Base-by-base conservation (phyloP, 495 filamentous ascomycete genomes). In the Tuber indicum region DNA sequence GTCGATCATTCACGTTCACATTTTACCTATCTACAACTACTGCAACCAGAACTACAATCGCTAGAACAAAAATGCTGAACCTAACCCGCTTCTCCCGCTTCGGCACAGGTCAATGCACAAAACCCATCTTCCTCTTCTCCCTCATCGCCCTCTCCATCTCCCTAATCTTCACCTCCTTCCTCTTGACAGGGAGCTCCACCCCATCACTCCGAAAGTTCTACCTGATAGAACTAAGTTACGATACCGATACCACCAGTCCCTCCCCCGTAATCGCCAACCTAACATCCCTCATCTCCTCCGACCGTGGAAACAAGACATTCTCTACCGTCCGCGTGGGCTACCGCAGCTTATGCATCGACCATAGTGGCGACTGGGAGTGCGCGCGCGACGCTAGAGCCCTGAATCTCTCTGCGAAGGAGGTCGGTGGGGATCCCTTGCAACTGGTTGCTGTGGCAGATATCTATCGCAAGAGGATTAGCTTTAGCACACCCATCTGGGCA, bases 151-250 rank as follows among this genome's bases (percentile, higher is more conserved):
- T 82, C 19, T 80, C 81, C 7, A 79, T 82, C 72, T 82, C 80
- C n/a, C 75, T 86, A 84, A 66, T 82, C 85, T 62, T 84, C 85
- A 62, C 86, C 83, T 58, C 85, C 84, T 44, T 86, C 84, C 72
- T 84, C 84, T 69, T 82, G 19, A 74, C 77, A 14, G 81, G 81
- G 69, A 21, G 70, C 21, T 80, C 81, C 4, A 8, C 81, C 1
- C n/a, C 76, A 1, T 72, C 58, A 12, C 80, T 82, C 26, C 74
- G 80, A 1, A 82, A 82, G 36, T 82, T 82, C 74, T 82, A 82
- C 77, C 80, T 82, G 74, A 76, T 82, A 44, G 78, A 81, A 0
- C 74, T 82, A 69, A 70, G 44, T 42, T 82, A 82, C 74, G 75
- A 79, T 49, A n/a, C 58, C 32, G 49, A 76, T 72, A 36, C 58